Conservation (phyloP, 495 filamentous ascomycete species). For the Podospora pseudopauciseta region DNA sequence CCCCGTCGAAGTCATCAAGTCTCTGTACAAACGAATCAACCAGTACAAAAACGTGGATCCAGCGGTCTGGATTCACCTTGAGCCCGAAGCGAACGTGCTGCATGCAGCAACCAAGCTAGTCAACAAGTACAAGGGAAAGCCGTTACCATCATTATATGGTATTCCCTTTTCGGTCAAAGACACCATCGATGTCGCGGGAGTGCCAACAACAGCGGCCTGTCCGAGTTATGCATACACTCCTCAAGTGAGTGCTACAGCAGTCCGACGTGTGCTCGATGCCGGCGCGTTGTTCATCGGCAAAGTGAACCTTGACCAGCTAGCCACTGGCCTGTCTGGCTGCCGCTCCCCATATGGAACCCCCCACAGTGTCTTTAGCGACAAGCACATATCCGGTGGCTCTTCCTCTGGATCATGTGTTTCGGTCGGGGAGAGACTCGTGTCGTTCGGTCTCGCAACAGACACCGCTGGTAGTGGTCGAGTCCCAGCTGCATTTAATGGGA, state of each 20-base stretch:
- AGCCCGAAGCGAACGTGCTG: constrained; percentile 38
- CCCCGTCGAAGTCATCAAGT: constrained; percentile 35
- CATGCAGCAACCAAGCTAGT: constrained; percentile 43
- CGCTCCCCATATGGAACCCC: constrained; percentile 62
- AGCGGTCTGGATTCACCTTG: constrained; percentile 54
- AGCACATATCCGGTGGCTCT: constrained; percentile 58
- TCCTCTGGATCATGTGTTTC: constrained; percentile 58
- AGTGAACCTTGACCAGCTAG: constrained; percentile 65
- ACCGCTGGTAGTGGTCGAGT: constrained; percentile 64
- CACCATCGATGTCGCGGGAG: constrained; percentile 55
- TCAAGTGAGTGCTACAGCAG: constrained; percentile 34
- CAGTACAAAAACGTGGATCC: constrained; percentile 46
- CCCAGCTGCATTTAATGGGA: constrained; percentile 59
- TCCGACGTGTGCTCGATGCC: constrained; percentile 39
- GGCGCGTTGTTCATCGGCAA: constrained; percentile 65
- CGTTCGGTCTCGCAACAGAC: constrained; percentile 62
- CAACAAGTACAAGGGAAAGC: constrained; percentile 41
- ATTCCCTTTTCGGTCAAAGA: constrained; percentile 65
- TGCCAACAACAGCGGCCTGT: constrained; percentile 59
- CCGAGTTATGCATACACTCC: constrained; percentile 51
- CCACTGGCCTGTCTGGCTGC: constrained; percentile 59
- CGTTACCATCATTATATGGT: constrained; percentile 57
- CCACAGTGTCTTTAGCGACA: constrained; percentile 44
- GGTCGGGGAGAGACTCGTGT: constrained; percentile 54
- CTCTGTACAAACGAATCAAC: constrained; percentile 43